phyloP scores from a whole-genome alignment of 306 rosid genomes.

The Begonia fuchsioides region DNA sequence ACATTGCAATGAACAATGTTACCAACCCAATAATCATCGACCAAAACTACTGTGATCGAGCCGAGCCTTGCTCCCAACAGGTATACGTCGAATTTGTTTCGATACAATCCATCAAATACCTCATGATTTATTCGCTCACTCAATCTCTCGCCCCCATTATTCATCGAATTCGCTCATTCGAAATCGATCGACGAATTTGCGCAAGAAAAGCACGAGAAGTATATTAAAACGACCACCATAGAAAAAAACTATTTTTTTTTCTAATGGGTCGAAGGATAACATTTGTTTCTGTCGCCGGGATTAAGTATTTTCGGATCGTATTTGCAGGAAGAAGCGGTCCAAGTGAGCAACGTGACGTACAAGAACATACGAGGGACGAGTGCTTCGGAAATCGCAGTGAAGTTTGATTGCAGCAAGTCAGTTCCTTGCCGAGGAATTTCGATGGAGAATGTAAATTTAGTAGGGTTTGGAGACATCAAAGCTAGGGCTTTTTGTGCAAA shows the following conservation, averaged over 20 bases:
- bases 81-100: slow-evolving; percentile 6
- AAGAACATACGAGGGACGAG: slow-evolving; percentile 65
- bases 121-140: no score
- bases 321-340: slow-evolving; percentile 43
- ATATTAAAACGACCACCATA: no score
- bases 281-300: no score
- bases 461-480: background rate
- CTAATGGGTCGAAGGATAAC: no score
- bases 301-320: no score
- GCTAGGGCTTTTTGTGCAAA: slow-evolving; percentile 39
- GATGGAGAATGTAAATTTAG: slow-evolving; percentile 31
- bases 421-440: slow-evolving; percentile 29
- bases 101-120: background rate
- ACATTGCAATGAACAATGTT: slow-evolving; percentile 50
- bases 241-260: no score
- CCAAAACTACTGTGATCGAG: slow-evolving; percentile 70
- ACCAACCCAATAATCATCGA: slow-evolving; percentile 71
- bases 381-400: slow-evolving; percentile 50
- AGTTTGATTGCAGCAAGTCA: slow-evolving; percentile 37
- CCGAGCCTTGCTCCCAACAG: slow-evolving; percentile 33
- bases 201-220: no score
- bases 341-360: slow-evolving; percentile 38
- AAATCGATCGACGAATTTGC: no score
- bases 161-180: no score
- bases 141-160: no score